Conservation (phyloP, 192 early-diverging fungal species). For the Chytriomyces confervae region DNA sequence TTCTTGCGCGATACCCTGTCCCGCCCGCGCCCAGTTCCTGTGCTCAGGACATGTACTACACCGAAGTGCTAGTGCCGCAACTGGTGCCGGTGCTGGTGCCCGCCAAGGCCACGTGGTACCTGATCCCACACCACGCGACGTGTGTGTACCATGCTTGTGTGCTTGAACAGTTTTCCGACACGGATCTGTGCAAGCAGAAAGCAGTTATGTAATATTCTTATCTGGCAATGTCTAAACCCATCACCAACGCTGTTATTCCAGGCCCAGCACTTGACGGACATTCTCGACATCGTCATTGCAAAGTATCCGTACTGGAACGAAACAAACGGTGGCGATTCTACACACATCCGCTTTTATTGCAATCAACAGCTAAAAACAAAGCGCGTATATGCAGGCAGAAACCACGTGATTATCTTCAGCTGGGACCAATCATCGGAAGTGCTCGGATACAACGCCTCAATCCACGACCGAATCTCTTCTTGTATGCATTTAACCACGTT, state of each 20-base stretch:
- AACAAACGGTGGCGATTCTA: not conserved
- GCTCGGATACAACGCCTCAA: conserved; percentile 29
- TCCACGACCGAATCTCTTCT: conserved; percentile 19
- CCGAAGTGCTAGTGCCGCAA: conserved; percentile 26
- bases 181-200: conserved; percentile 33
- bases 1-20: not conserved
- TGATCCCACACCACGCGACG: conserved; percentile 34
- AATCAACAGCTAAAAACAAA: not conserved
- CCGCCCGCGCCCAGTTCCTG: not conserved
- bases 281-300: not conserved
- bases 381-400: not conserved
- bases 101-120: conserved; percentile 2
- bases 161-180: not conserved
- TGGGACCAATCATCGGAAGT: conserved; percentile 46
- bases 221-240: not conserved
- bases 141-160: conserved; percentile 37
- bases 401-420: conserved; percentile 36
- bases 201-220: not conserved
- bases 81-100: not conserved
- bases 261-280: conserved; percentile 5
- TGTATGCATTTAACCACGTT: conserved; percentile 32
- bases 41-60: conserved; percentile 36
- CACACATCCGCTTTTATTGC: not conserved
- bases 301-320: conserved; percentile 23
- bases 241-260: not conserved